A percentile compares a stretch with the other conserved stretches of the same genome.
Conservation (phyloP, 345 rosid species). For the Eucalyptus pumila region DNA sequence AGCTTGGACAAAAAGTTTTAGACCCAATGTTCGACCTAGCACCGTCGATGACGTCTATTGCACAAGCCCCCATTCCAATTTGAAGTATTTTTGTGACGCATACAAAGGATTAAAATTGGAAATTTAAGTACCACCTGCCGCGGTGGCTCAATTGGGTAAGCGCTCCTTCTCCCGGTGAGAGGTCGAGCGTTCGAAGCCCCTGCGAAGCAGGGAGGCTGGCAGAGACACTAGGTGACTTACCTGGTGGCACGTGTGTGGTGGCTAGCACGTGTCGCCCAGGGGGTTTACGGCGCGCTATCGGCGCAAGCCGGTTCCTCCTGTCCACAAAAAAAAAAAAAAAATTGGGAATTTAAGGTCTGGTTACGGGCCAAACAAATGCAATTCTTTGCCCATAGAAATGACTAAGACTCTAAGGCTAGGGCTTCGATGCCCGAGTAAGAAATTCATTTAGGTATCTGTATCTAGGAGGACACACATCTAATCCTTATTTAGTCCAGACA, state of each 20-base stretch:
- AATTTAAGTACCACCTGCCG: too few relatives aligned
- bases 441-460: neutral
- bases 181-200: too few relatives aligned
- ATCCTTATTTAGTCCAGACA: neutral
- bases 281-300: too few relatives aligned
- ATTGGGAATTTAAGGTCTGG: neutral
- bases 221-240: too few relatives aligned
- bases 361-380: neutral
- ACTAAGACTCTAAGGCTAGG: neutral
- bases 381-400: neutral
- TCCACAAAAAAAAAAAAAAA: neutral
- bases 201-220: too few relatives aligned
- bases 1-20: neutral
- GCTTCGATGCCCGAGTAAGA: neutral
- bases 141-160: too few relatives aligned
- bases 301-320: too few relatives aligned
- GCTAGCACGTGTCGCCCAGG: too few relatives aligned
- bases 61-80: neutral
- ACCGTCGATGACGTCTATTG: neutral
- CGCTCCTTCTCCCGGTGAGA: too few relatives aligned
- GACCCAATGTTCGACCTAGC: neutral
- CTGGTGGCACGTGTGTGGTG: too few relatives aligned
- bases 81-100: neutral
- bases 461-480: neutral
- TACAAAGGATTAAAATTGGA: neutral